phyloP scores from a whole-genome alignment of 805 yeast genomes.

The Gaillardinia entomophila region DNA sequence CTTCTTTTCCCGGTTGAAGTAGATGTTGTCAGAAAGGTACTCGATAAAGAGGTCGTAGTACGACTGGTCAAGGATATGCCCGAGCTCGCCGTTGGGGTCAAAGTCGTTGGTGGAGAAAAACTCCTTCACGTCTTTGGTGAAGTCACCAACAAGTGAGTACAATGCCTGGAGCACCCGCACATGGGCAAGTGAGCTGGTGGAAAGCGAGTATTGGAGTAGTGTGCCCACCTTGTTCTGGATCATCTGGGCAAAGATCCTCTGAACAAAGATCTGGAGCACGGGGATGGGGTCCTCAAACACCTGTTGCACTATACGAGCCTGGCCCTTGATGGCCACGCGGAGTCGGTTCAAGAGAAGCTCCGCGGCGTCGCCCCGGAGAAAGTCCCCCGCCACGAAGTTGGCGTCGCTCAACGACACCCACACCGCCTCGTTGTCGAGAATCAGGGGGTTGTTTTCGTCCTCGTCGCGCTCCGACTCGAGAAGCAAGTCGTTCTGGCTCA shows the following conservation, averaged over 20 bases:
- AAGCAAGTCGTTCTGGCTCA: slow-evolving; percentile 73
- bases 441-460: slow-evolving; percentile 26
- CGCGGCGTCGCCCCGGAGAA: slow-evolving; percentile 48
- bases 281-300: slow-evolving; percentile 68
- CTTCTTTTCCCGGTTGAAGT: slow-evolving; percentile 67
- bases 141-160: slow-evolving; percentile 51
- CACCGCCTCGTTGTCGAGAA: slow-evolving; percentile 38
- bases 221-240: slow-evolving; percentile 51
- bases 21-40: slow-evolving; percentile 59
- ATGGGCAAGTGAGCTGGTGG: slow-evolving; percentile 63
- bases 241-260: slow-evolving; percentile 72
- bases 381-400: slow-evolving; percentile 29
- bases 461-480: slow-evolving; percentile 35
- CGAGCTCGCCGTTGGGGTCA: slow-evolving; percentile 42
- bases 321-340: slow-evolving; percentile 56
- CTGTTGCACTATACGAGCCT: slow-evolving; percentile 64
- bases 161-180: slow-evolving; percentile 68
- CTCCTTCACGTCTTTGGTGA: slow-evolving; percentile 61
- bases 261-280: slow-evolving; percentile 66
- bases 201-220: slow-evolving; percentile 56
- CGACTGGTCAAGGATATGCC: slow-evolving; percentile 58
- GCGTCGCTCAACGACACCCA: slow-evolving; percentile 66
- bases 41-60: slow-evolving; percentile 69
- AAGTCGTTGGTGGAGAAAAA: slow-evolving; percentile 45
- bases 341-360: slow-evolving; percentile 46